A percentile compares a stretch with the other conserved stretches of the same genome.
These are phyloP conservation scores for Boletus tylopilopsis DNA, from an alignment of 768 basidiomycete genomes.

Conservation along the genomic window DNA sequence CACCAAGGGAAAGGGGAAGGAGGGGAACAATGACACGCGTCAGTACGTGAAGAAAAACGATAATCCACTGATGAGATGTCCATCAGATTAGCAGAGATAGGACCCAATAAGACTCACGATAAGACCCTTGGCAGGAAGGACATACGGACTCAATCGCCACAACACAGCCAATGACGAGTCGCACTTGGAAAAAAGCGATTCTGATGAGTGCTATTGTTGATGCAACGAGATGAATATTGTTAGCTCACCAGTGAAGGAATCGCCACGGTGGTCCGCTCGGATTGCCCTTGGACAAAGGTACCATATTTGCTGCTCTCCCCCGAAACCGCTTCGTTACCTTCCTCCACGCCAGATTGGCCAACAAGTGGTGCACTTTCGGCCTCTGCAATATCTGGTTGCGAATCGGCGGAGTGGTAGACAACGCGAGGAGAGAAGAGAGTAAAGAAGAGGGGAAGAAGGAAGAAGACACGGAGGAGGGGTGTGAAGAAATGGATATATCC, in stretches of 20 bases:
- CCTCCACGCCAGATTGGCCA: slow-evolving; percentile 46
- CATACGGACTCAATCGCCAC: slow-evolving; percentile 17
- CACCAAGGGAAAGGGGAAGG: slow-evolving; percentile 67
- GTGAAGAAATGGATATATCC: slow-evolving; percentile 49
- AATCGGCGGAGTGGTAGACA: slow-evolving; percentile 44
- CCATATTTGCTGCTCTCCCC: slow-evolving; percentile 61
- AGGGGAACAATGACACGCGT: slow-evolving; percentile 75
- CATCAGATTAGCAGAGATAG: slow-evolving; percentile 1
- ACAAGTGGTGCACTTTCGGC: slow-evolving; percentile 26
- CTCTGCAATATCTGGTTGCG: slow-evolving; percentile 16
- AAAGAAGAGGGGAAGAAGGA: slow-evolving; percentile 57
- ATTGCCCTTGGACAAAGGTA: slow-evolving; percentile 48
- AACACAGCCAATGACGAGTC: slow-evolving; percentile 17
- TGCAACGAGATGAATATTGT: background rate
- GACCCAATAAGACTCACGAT: slow-evolving; percentile 15
- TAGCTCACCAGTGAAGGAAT: slow-evolving; percentile 10
- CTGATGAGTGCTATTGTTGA: background rate
- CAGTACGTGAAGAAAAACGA: slow-evolving; percentile 64
- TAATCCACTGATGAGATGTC: slow-evolving; percentile 46
- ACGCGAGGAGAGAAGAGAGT: slow-evolving; percentile 62
- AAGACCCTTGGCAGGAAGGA: slow-evolving; percentile 20
- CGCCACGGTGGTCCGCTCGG: background rate
- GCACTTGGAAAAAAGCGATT: background rate
- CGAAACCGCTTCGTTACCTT: slow-evolving; percentile 34
- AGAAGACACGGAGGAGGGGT: slow-evolving; percentile 61